Percentiles rank a stretch among this genome's conserved stretches.
These are phyloP conservation scores for Thyridium curvatum DNA, from an alignment of 2,329 filamentous ascomycete genomes.

Conservation along the genomic window DNA sequence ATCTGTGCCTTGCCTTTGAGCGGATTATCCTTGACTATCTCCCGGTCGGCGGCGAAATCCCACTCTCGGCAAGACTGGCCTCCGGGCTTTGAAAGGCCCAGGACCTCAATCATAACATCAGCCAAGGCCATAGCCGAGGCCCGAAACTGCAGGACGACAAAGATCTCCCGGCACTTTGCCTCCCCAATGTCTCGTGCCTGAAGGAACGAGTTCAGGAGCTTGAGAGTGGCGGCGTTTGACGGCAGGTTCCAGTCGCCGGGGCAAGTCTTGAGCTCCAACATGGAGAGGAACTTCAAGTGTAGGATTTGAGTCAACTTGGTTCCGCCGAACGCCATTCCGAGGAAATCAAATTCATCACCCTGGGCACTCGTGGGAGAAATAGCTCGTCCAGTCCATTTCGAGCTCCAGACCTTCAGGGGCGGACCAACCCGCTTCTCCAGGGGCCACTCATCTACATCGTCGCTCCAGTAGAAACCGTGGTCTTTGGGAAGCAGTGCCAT, in stretches of 20 bases:
- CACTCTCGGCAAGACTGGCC: background rate
- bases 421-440: background rate
- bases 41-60: background rate
- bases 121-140: background rate
- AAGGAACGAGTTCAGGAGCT: background rate
- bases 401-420: background rate
- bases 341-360: background rate
- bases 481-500: background rate
- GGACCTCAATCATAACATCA: background rate
- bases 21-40: too few species aligned
- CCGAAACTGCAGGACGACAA: background rate
- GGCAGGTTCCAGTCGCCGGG: background rate
- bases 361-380: background rate
- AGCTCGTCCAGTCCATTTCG: background rate
- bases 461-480: background rate
- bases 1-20: too few species aligned
- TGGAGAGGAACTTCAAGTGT: background rate
- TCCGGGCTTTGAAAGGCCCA: background rate
- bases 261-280: background rate
- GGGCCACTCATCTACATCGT: background rate
- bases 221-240: background rate
- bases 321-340: background rate
- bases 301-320: background rate
- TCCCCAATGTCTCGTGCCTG: background rate
- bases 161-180: background rate